Conservation (phyloP, 129 eudicot species). For the Mikania micrantha region DNA sequence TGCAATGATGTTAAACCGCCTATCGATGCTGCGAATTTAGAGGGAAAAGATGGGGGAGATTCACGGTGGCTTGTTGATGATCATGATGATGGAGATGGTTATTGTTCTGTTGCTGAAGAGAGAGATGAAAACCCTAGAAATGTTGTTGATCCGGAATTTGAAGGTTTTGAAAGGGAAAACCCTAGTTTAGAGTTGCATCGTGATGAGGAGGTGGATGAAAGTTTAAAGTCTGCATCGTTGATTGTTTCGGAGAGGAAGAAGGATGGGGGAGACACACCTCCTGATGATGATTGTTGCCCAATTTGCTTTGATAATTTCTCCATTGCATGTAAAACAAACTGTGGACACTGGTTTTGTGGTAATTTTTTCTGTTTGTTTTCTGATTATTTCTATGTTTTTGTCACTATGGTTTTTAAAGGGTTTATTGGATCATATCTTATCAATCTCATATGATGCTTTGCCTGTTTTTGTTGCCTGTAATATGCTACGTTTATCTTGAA, state of each 20-base stretch:
- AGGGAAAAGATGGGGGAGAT: background rate
- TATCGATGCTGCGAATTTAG: background rate
- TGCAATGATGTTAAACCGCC: background rate
- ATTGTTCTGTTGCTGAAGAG: background rate
- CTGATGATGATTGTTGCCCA: slow-evolving; percentile 57
- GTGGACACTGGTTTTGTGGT: slow-evolving; percentile 73
- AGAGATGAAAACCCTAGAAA: slow-evolving; percentile 17
- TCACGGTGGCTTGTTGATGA: background rate
- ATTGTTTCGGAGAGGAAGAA: slow-evolving; percentile 20
- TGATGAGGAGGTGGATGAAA: slow-evolving; percentile 11
- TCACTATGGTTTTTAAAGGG: slow-evolving; percentile 16
- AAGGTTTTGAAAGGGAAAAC: slow-evolving; percentile 13
- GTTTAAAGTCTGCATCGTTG: slow-evolving; percentile 9
- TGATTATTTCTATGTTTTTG: background rate
- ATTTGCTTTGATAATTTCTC: slow-evolving; percentile 45
- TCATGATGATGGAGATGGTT: background rate
- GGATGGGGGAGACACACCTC: slow-evolving; percentile 39
- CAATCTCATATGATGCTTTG: background rate
- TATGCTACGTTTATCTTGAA: background rate
- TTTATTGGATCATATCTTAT: background rate
- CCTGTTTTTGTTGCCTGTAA: background rate
- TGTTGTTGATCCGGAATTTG: background rate
- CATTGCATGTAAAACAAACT: slow-evolving; percentile 40
- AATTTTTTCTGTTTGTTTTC: background rate
- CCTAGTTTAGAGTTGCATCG: slow-evolving; percentile 15